phyloP scores from a whole-genome alignment of 75 land plant species.

The Pinus taeda region DNA sequence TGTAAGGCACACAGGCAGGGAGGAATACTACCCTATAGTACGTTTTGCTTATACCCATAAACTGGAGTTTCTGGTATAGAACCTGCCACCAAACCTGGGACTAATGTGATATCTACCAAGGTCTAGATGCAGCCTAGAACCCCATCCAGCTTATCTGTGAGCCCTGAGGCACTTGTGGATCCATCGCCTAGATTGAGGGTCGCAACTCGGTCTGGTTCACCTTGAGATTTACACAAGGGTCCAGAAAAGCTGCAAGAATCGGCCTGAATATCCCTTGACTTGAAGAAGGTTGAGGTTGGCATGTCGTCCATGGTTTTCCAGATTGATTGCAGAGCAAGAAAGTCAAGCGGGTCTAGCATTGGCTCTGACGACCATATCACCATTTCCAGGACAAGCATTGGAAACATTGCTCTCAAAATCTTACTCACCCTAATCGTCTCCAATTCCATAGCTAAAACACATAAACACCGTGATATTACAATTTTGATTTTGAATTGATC shows the following conservation, averaged over 20 bases:
- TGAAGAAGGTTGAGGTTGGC: constrained; percentile 52
- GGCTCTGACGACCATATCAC: constrained; percentile 2
- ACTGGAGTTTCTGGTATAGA: constrained; percentile 47
- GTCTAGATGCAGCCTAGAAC: constrained; percentile 43
- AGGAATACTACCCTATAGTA: constrained; percentile 50
- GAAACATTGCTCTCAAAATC: neutral
- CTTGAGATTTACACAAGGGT: too few species aligned
- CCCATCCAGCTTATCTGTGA: neutral
- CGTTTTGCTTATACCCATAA: constrained; percentile 56
- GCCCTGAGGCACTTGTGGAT: too few species aligned
- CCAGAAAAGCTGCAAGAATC: constrained; percentile 54
- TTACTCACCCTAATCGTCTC: constrained; percentile 1
- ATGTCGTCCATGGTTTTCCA: constrained; percentile 39
- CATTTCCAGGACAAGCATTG: neutral
- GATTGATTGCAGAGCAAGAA: constrained; percentile 50
- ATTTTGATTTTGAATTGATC: neutral
- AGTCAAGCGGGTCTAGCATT: constrained; percentile 51
- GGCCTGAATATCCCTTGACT: constrained; percentile 56
- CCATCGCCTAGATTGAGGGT: too few species aligned
- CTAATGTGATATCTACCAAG: constrained; percentile 33
- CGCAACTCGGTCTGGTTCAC: too few species aligned
- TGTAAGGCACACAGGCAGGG: constrained; percentile 25
- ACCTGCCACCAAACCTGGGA: constrained; percentile 59
- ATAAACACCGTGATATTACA: neutral
- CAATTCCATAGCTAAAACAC: constrained; percentile 6